Percentiles rank a stretch among this genome's conserved stretches.
Conservation (phyloP, 306 rosid genomes). For the Oemleria cerasiformis region DNA sequence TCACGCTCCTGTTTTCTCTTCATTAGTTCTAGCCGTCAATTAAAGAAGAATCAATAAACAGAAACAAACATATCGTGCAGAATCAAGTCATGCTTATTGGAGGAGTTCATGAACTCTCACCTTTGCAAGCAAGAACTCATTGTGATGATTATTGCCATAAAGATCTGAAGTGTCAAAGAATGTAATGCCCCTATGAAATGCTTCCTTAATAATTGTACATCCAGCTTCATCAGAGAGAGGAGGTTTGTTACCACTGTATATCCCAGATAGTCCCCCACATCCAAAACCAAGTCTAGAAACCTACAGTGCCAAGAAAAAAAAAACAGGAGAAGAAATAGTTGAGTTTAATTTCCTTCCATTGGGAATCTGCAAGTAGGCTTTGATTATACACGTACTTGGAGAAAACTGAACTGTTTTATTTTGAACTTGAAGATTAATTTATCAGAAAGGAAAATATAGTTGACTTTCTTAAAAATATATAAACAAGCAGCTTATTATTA, state of each 20-base stretch:
- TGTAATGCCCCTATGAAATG: constrained; percentile 58
- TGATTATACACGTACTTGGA: no score
- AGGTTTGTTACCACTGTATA: constrained; percentile 30
- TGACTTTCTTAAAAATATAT: neutral
- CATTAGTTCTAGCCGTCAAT: no score
- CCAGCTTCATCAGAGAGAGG: constrained; percentile 77
- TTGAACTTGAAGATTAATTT: no score
- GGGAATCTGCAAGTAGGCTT: no score
- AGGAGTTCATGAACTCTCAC: neutral
- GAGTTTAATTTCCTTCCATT: no score
- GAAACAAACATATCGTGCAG: no score
- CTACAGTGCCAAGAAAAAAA: constrained; percentile 29
- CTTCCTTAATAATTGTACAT: constrained; percentile 54
- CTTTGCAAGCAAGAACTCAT: constrained; percentile 66
- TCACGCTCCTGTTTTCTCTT: no score
- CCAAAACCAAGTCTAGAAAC: constrained; percentile 87
- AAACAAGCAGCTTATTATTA: neutral
- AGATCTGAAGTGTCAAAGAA: constrained; percentile 71
- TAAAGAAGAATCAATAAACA: no score
- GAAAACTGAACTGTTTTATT: no score
- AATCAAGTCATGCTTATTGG: neutral
- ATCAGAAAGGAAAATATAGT: neutral
- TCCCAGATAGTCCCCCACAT: constrained; percentile 69
- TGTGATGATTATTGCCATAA: constrained; percentile 59
- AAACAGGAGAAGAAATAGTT: neutral